Percentiles rank a stretch among this genome's conserved stretches.
phyloP scores from a whole-genome alignment of 345 rosid species.

The Heritiera fomes region DNA sequence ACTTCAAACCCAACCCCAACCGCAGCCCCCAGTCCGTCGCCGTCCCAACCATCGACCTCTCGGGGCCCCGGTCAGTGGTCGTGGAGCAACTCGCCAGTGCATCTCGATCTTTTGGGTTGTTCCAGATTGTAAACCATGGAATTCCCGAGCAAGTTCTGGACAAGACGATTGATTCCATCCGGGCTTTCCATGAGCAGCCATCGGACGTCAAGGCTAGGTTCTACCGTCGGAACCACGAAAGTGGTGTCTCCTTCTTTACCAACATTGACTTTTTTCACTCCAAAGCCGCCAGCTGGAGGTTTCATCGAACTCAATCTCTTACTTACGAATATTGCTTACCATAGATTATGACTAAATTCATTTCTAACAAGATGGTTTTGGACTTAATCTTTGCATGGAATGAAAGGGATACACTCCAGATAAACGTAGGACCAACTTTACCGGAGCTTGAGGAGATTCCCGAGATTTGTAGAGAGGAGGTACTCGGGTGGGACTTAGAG shows the following conservation, averaged over 20 bases:
- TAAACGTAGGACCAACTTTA: slow-evolving; percentile 32
- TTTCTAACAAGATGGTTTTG: neutral
- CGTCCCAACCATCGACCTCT: slow-evolving; percentile 51
- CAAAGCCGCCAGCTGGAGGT: slow-evolving; percentile 67
- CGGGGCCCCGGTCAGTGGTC: slow-evolving; percentile 29
- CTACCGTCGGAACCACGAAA: slow-evolving; percentile 25
- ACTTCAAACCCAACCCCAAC: slow-evolving; percentile 18
- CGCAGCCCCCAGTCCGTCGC: neutral
- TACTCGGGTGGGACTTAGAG: slow-evolving; percentile 42
- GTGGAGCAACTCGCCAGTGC: slow-evolving; percentile 40
- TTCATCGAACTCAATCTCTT: neutral
- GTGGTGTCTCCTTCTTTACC: slow-evolving; percentile 41
- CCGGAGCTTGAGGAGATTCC: slow-evolving; percentile 38
- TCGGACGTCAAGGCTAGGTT: slow-evolving; percentile 39
- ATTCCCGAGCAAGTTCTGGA: slow-evolving; percentile 43
- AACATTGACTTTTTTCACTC: slow-evolving; percentile 46
- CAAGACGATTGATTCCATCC: slow-evolving; percentile 26
- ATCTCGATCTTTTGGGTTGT: slow-evolving; percentile 45
- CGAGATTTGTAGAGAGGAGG: slow-evolving; percentile 42
- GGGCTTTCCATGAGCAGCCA: slow-evolving; percentile 47
- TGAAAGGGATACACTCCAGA: slow-evolving; percentile 50
- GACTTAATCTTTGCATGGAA: neutral
- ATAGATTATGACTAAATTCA: neutral
- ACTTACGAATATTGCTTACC: neutral
- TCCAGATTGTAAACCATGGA: slow-evolving; percentile 54